phyloP scores from a whole-genome alignment of 441 rosid genomes.

The Populus hybrid region DNA sequence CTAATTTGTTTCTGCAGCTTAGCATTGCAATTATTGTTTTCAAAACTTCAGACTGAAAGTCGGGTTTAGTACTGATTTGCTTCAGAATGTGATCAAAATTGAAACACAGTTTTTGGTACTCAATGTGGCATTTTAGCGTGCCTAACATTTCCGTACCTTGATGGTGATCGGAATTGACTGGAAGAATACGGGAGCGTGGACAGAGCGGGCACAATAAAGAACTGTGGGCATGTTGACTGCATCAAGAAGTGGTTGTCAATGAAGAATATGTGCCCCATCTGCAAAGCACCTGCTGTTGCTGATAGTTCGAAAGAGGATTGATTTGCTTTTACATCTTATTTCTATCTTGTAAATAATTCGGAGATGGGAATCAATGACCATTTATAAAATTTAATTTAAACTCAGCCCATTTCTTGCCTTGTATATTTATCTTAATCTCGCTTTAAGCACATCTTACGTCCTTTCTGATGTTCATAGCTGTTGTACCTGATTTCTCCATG shows the following conservation, averaged over 20 bases:
- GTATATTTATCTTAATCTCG: neutral
- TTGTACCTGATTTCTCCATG: too few species aligned
- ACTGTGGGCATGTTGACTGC: conserved; percentile 66
- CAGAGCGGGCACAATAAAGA: conserved; percentile 44
- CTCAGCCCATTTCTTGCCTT: neutral
- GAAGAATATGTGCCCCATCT: conserved; percentile 80
- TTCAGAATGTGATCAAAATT: neutral
- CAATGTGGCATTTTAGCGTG: neutral
- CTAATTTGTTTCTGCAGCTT: neutral
- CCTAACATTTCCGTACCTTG: neutral
- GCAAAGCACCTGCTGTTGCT: conserved; percentile 56
- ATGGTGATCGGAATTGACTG: conserved; percentile 29
- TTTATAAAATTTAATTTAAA: neutral
- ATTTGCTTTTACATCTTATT: neutral
- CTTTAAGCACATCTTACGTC: neutral
- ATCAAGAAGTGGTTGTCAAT: conserved; percentile 72
- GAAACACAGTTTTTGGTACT: neutral
- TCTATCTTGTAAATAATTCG: neutral
- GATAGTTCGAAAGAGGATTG: conserved; percentile 15
- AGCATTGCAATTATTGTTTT: neutral
- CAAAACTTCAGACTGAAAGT: neutral
- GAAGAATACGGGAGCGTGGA: conserved; percentile 66
- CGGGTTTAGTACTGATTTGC: neutral
- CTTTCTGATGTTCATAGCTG: neutral
- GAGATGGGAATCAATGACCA: neutral